Base-by-base conservation (phyloP, 2,329 filamentous ascomycete species). In the Dactylellina haptotyla region DNA sequence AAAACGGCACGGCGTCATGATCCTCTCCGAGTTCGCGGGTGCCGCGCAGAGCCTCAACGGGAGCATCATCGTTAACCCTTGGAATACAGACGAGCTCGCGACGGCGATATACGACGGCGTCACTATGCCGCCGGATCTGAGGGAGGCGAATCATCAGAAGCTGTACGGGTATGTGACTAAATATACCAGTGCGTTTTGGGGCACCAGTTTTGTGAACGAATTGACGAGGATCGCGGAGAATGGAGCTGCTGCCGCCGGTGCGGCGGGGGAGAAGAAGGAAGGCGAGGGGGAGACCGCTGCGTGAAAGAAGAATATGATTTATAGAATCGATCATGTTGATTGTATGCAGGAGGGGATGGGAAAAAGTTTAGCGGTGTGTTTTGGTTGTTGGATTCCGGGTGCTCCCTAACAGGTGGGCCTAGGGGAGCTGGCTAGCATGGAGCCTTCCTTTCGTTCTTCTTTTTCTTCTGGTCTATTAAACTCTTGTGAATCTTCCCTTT, bases 161-260 rank as follows among this genome's bases (percentile, higher is more conserved):
- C 85, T 99, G 70, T 91, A 95, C 80, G 91, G 91, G 82, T 98
- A 98, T 80, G 92, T 98, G 71, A 94, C 93, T 82, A 97, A 97
- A 83, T 98, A 97, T 83, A 99, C 95, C 1, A 96, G 92, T 80
- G 91, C 93, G 8, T 97, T 95, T 89, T 98, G 94, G 94, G 94
- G 94, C 25, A 88, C 93, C 80, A 93, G 90, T 76, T 98, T 98
- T 80, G 93, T 97, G 56, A 87, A 87, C 10, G 94, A 97, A 81
- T 85, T 98, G 67, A 72, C 51, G 37, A 65, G 67, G 59, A 53
- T 72, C 32, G 25, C 67, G 39, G 59, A 58, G 8, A n/a, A n/a
- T n/a, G 57, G 23, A 4, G 57, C n/a, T 25, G 28, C 45, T 34
- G 10, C 25, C 25, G 48, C 32, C 14, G 45, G 26, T 18, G 43